Evolutionary conservation across 805 yeast genomes (phyloP), one percentile per base, ranked within the genome.

Genomic region (Starmerella floris): DNA sequence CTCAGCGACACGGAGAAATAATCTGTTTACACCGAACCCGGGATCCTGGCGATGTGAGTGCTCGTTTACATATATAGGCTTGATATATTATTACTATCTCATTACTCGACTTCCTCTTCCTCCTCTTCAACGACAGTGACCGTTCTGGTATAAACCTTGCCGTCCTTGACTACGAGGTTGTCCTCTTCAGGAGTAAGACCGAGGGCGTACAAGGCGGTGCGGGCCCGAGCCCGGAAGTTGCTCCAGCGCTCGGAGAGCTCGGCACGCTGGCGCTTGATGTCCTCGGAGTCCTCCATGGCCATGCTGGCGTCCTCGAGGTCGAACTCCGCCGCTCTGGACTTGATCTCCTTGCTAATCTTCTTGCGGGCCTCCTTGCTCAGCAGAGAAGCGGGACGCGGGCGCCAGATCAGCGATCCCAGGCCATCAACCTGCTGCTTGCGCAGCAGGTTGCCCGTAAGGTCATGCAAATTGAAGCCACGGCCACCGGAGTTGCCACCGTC

Each of bases 291-390:
- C 56, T 85, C 80, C 56, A 83, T 80, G 46, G 91, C 94, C 65
- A 85, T 96, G 88, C 84, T 87, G 37, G 88, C 88, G 66, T 91
- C 99, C 50, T 73, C 69, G 66, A 85, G 95, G 54, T 88, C 97
- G 67, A 87, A 91, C 65, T 83, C 85, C 33, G 91, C 91, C 55
- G 85, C 71, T 72, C 81, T 83, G 64, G 83, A 88, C 61, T 79
- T 76, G 68, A 88, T 67, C 67, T 80, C 80, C 80, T 83, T 82
- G 69, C 83, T 75, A 50, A 91, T 84, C 72, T 79, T 80, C 79
- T 84, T 83, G 69, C 76, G 76, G 62, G 83, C 93, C 52, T 76
- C 79, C 55, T 78, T 76, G 48, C 77, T 68, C 59, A 91, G 74
- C 51, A 78, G 63, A 2, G 85, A 71, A 17, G 73, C 74, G 40